phyloP scores from a whole-genome alignment of 345 rosid species.

The Citrus sp. region DNA sequence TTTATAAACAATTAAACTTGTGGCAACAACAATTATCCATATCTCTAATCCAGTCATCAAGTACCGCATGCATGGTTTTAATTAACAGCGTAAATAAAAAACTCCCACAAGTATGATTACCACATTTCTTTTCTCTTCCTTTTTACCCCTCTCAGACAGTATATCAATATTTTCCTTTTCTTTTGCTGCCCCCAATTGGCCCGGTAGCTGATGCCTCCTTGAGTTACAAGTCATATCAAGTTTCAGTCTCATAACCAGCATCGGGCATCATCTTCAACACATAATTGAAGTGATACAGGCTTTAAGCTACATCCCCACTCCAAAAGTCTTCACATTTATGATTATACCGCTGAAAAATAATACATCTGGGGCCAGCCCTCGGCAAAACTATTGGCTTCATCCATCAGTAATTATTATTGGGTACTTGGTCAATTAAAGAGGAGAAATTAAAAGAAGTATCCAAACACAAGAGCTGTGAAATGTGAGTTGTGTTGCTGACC shows the following conservation, averaged over 20 bases:
- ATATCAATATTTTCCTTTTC: background rate
- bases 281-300: background rate
- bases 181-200: background rate
- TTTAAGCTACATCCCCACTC: background rate
- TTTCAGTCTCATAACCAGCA: background rate
- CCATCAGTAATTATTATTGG: background rate
- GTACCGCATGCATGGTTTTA: background rate
- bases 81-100: background rate
- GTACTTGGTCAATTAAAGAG: background rate
- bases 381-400: background rate
- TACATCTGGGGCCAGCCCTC: background rate
- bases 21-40: background rate
- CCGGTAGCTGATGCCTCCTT: background rate
- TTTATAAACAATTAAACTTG: background rate
- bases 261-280: background rate
- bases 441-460: background rate
- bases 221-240: background rate
- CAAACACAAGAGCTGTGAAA: background rate
- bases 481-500: background rate
- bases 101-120: background rate
- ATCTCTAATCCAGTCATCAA: background rate
- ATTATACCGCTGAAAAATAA: background rate
- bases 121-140: background rate
- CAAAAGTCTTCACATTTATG: background rate
- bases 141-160: background rate